Percentiles rank a stretch among this genome's conserved stretches.
Evolutionary conservation across 768 basidiomycete genomes (phyloP).

Genomic region (Suillus paluster): DNA sequence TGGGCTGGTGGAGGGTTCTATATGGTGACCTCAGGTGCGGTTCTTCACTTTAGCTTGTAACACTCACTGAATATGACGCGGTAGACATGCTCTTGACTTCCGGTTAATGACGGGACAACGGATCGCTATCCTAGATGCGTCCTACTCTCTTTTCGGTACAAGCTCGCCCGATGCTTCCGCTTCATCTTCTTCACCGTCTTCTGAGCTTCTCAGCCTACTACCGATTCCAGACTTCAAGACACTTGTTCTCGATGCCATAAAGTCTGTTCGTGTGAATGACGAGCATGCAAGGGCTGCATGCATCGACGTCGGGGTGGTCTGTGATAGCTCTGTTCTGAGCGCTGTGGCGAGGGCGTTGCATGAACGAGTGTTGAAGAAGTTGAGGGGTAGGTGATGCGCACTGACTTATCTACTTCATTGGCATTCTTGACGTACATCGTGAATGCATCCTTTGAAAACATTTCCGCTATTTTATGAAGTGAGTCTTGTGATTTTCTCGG

Average conservation of each 20-base stretch:
- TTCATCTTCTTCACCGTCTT: slow-evolving; percentile 3
- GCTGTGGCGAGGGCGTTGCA: slow-evolving; percentile 56
- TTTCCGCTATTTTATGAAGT: too few relatives aligned
- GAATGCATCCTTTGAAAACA: background rate
- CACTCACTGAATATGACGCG: background rate
- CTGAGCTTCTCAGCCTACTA: slow-evolving; percentile 45
- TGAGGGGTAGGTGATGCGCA: slow-evolving; percentile 23
- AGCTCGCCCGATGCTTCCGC: background rate
- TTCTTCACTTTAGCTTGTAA: background rate
- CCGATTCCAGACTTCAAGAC: slow-evolving; percentile 64
- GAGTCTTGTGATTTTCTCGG: too few relatives aligned
- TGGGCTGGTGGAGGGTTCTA: slow-evolving; percentile 81
- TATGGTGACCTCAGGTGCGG: slow-evolving; percentile 69
- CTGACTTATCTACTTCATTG: background rate
- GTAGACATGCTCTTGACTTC: slow-evolving; percentile 79
- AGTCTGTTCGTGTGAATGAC: slow-evolving; percentile 8
- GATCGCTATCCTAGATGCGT: slow-evolving; percentile 76
- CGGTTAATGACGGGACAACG: slow-evolving; percentile 70
- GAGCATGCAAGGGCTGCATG: slow-evolving; percentile 52
- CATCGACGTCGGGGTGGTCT: slow-evolving; percentile 67
- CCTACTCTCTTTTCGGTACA: slow-evolving; percentile 55
- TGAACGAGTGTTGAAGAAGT: slow-evolving; percentile 43
- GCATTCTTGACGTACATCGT: background rate
- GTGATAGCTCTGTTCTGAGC: slow-evolving; percentile 51
- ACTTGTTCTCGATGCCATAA: slow-evolving; percentile 54